These are phyloP conservation scores for Thermothelomyces thermophilus DNA, from an alignment of 2,329 filamentous ascomycete genomes.

Conservation along the genomic window DNA sequence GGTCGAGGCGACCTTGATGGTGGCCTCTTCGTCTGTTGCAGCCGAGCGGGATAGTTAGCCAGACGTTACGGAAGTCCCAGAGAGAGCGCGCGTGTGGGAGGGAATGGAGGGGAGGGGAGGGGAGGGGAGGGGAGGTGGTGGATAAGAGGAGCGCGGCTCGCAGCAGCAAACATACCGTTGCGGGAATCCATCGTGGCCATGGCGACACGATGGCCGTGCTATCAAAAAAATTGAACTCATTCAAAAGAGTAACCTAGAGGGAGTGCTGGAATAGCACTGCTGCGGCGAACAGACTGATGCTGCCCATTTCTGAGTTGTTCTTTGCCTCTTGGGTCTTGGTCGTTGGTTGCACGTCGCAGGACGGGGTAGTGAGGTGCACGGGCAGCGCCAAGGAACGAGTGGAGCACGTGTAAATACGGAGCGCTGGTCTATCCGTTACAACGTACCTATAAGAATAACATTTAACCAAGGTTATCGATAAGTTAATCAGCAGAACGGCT, in stretches of 20 bases:
- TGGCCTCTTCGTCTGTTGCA: slow-evolving; percentile 45
- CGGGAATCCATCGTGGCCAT: slow-evolving; percentile 27
- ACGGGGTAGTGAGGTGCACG: neutral
- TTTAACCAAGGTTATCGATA: too few species aligned
- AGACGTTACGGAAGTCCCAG: neutral
- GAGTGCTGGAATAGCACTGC: neutral
- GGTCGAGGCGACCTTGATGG: slow-evolving; percentile 53
- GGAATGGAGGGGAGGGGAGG: too few species aligned
- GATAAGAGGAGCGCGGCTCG: neutral
- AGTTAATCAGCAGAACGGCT: too few species aligned
- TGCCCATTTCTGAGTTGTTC: slow-evolving; percentile 11
- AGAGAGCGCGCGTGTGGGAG: neutral
- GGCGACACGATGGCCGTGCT: slow-evolving; percentile 4
- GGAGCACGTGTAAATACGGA: too few species aligned
- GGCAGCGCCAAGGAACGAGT: neutral
- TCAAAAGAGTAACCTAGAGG: neutral
- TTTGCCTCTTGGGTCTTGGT: neutral
- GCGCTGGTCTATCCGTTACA: too few species aligned
- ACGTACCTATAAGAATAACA: too few species aligned
- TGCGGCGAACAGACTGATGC: neutral
- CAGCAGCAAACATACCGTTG: slow-evolving; percentile 23
- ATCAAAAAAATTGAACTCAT: slow-evolving; percentile 11
- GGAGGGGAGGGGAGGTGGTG: too few species aligned
- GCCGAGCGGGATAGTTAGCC: neutral
- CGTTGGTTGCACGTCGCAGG: neutral